Conservation (phyloP, 2,329 filamentous ascomycete species). For the Geosmithia putterillii region DNA sequence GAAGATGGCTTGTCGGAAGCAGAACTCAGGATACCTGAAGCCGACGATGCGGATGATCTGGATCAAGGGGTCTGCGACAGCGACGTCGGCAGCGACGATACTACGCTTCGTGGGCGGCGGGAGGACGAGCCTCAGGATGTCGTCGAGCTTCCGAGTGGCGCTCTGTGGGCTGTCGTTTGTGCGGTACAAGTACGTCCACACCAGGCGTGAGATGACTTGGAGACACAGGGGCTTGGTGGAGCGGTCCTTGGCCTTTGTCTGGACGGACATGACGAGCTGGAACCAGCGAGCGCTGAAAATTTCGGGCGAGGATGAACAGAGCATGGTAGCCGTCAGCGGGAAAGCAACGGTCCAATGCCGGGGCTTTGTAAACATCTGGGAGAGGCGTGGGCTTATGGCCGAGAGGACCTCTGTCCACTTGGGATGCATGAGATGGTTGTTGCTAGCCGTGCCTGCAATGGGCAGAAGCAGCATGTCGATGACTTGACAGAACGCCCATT, state of each 20-base stretch:
- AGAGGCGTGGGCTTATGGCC: slow-evolving; percentile 63
- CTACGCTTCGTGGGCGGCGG: slow-evolving; percentile 63
- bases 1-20: slow-evolving; percentile 87
- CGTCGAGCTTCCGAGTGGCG: slow-evolving; percentile 72
- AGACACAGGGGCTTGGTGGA: slow-evolving; percentile 66
- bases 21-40: slow-evolving; percentile 86
- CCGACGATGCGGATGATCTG: slow-evolving; percentile 92
- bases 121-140: slow-evolving; percentile 74
- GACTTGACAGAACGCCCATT: slow-evolving; percentile 88
- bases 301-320: slow-evolving; percentile 81
- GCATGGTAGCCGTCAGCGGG: slow-evolving; percentile 71
- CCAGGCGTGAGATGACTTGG: slow-evolving; percentile 76
- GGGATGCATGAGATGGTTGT: slow-evolving; percentile 62
- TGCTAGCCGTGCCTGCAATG: slow-evolving; percentile 68
- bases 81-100: slow-evolving; percentile 68
- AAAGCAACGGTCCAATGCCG: slow-evolving; percentile 87
- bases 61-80: slow-evolving; percentile 81
- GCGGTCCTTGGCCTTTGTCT: slow-evolving; percentile 75
- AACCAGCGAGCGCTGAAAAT: slow-evolving; percentile 80
- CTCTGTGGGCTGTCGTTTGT: slow-evolving; percentile 57
- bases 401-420: slow-evolving; percentile 83
- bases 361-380: slow-evolving; percentile 80
- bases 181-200: slow-evolving; percentile 92
- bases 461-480: slow-evolving; percentile 78
- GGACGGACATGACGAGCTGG: slow-evolving; percentile 63